Percentiles rank a stretch among this genome's conserved stretches.
These are phyloP conservation scores for Kluyveromyces aestuarii DNA, from an alignment of 805 yeast genomes.

Conservation along the genomic window DNA sequence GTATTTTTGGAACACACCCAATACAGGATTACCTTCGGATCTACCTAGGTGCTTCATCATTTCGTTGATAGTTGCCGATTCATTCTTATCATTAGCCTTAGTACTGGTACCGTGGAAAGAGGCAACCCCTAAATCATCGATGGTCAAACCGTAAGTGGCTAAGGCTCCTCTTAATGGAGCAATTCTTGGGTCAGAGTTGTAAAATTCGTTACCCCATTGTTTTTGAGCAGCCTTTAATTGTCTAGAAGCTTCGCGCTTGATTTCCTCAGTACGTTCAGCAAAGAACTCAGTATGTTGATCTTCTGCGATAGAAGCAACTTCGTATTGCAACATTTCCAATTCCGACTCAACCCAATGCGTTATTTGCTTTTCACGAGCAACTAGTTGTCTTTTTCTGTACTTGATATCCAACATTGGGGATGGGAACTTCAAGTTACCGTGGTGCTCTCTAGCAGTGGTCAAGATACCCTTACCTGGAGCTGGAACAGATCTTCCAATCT, in stretches of 20 bases:
- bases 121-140: constrained; percentile 93
- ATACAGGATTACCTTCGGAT: constrained; percentile 93
- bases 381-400: constrained; percentile 89
- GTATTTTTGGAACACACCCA: constrained; percentile 98
- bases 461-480: constrained; percentile 99
- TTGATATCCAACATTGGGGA: constrained; percentile 78
- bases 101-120: constrained; percentile 99
- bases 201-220: constrained; percentile 95
- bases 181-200: constrained; percentile 82
- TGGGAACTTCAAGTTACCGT: constrained; percentile 67
- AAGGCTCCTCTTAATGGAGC: constrained; percentile 96
- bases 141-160: constrained; percentile 84
- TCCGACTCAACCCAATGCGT: constrained; percentile 81
- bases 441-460: constrained; percentile 94
- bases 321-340: constrained; percentile 58
- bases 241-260: constrained; percentile 71
- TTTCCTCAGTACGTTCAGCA: constrained; percentile 79
- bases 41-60: constrained; percentile 97
- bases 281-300: constrained; percentile 52
- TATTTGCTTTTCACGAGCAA: constrained; percentile 67
- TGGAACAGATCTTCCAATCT: constrained; percentile 97
- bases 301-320: constrained; percentile 45
- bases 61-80: constrained; percentile 78
- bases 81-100: constrained; percentile 97
- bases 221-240: constrained; percentile 84